These are phyloP conservation scores for Avicennia marina DNA, from an alignment of 257 asterid genomes.

Conservation along the genomic window DNA sequence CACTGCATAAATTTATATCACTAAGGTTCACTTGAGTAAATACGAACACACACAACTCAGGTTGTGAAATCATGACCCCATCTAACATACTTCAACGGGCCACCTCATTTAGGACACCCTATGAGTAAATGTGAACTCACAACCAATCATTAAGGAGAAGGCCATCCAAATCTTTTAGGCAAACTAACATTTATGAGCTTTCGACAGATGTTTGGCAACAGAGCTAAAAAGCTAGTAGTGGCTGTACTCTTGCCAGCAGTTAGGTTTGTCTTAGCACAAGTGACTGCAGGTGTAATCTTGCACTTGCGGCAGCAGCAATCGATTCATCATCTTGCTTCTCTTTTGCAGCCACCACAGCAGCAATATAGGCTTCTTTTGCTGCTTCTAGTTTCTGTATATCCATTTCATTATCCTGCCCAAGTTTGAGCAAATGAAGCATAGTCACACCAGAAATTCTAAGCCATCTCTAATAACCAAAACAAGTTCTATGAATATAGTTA, in stretches of 20 bases:
- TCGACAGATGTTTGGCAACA: neutral
- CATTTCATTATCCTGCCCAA: conserved; percentile 33
- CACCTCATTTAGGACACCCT: too few relatives aligned
- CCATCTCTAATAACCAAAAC: neutral
- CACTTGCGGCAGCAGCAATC: conserved; percentile 44
- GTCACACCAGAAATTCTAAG: neutral
- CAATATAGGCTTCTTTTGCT: conserved; percentile 45
- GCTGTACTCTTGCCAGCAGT: neutral
- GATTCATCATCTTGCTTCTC: conserved; percentile 49
- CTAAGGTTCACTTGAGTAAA: neutral
- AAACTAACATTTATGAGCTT: neutral
- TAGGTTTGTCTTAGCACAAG: conserved; percentile 19
- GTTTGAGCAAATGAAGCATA: neutral
- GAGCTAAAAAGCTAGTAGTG: neutral
- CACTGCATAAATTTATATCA: conserved; percentile 2
- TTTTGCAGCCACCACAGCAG: conserved; percentile 44
- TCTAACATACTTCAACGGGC: too few relatives aligned
- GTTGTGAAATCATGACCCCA: too few relatives aligned
- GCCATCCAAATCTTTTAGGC: neutral
- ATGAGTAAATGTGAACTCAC: too few relatives aligned
- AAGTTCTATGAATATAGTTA: too few relatives aligned
- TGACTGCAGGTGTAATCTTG: conserved; percentile 48
- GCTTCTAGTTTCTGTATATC: conserved; percentile 40
- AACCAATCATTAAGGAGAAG: neutral
- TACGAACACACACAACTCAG: conserved; percentile 11